Base-by-base conservation (phyloP, 495 filamentous ascomycete species). In the Aspergillus sclerotioniger region DNA sequence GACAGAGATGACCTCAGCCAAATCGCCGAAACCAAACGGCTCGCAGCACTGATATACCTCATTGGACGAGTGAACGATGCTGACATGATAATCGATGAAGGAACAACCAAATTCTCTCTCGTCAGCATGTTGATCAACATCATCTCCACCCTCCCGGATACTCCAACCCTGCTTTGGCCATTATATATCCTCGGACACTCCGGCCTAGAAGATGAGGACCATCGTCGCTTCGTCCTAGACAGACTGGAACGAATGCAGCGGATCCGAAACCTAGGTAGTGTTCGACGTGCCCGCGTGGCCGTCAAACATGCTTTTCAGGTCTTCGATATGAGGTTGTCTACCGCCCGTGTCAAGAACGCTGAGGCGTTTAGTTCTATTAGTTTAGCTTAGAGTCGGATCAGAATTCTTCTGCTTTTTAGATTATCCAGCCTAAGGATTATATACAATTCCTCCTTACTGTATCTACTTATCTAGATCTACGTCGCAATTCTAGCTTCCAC, bases 221-320 rank as follows among this genome's bases (percentile, higher is more conserved):
- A 66, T 9, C 52, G 60, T 9, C 52, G 60, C 5, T 66, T 66
- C 48, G 54, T 66, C 3, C 57, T 66, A 1, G 60, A 66, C 13
- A 48, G 57, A 43, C 51, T 66, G 1, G 29, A 17, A 7, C 37
- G 15, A 3, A 53, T 62, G 6, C 57, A 66, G 43, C 53, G 35
- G 17, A 39, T 57, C 1, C 50, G 63, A 3, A 66, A 66, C 28
- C 39, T 66, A 20, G 63, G 63, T 0, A 66, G 60, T 53, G 56
- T 65, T 15, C 45, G 57, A 5, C 51, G 53, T 6, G 51, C 60
- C 4, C 59, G 37, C 1, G 43, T 51, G 21, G 53, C 63, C 20
- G 63, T 65, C 8, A 59, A 65, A 16, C 53, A 35, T 32, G 56
- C 60, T 9, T 65, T 65, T 54, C 37, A 41, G 37, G 37, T 41